Evolutionary conservation across 164 flowering plant species (phyloP).

Genomic region (Tinospora cordifolia): DNA sequence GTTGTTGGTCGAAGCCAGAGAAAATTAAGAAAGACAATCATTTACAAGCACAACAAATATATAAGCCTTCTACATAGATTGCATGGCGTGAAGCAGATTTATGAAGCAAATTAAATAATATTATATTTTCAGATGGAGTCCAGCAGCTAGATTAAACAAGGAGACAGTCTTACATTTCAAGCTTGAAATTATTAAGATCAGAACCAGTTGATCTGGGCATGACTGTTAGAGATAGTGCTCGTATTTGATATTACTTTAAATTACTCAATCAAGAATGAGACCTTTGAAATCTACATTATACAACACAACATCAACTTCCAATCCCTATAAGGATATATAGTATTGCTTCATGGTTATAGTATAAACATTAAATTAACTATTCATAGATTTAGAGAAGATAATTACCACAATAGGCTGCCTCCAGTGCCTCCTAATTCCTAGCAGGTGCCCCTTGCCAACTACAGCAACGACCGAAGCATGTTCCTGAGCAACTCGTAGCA

Average conservation of each 20-base stretch:
- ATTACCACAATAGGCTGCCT: slow-evolving; percentile 68
- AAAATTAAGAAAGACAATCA: too few species aligned
- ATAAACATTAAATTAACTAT: background rate
- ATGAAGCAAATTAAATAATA: too few species aligned
- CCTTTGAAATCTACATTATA: background rate
- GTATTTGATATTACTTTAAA: background rate
- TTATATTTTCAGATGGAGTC: background rate
- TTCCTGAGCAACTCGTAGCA: slow-evolving; percentile 59
- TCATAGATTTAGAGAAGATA: background rate
- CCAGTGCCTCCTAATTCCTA: slow-evolving; percentile 85
- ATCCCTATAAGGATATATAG: background rate
- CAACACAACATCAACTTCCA: background rate
- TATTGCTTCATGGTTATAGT: background rate
- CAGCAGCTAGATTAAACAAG: background rate
- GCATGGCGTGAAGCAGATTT: background rate
- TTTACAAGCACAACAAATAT: too few species aligned
- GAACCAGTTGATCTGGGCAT: too few species aligned
- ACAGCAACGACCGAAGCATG: slow-evolving; percentile 89
- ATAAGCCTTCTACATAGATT: too few species aligned
- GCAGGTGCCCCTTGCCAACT: slow-evolving; percentile 92
- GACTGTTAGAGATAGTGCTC: background rate
- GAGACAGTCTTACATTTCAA: background rate
- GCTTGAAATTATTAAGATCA: background rate
- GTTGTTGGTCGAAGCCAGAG: too few species aligned
- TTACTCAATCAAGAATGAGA: background rate